Base-by-base conservation (phyloP, 805 yeast species). In the Torulaspora maleeae region DNA sequence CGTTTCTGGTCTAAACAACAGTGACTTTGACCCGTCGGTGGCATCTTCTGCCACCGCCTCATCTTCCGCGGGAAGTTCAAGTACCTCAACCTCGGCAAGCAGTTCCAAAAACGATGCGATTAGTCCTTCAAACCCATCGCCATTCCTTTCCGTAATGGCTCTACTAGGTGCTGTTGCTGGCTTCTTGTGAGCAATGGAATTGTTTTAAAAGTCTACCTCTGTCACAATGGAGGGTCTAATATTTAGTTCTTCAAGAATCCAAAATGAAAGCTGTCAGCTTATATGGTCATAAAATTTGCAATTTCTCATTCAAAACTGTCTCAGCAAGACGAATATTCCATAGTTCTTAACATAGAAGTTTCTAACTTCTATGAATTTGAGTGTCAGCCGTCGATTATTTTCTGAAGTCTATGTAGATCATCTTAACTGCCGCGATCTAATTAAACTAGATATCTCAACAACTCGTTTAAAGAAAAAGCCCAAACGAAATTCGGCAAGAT, bases 1-100 rank as follows among this genome's bases (percentile, higher is more conserved):
- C 48, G 54, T 73, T 61, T 13, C 45, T 20, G 56, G 52, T 36
- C 28, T 47, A 19, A 40, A 49, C 25, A 43, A 52, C 37, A 43
- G 47, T 33, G 53, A 52, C 44, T 47, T 35, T 52, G 41, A 44
- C 22, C 45, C 41, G 5, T 25, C 46, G 9, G 43, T 36, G 8
- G 38, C 24, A 12, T 35, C 42, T 9, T 37, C 47, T 13, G 36
- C 37, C n/a, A 16, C 20, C 38, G 24, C 36, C 17, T 19, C 38
- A 12, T 27, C 20, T 27, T 32, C 35, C 19, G 25, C 43, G 15
- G 43, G 19, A 3, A 32, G 37, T 27, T 37, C 32, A 11, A 27
- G 33, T 16, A 25, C 40, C 16, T 10, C 32, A n/a, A 7, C 12
- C 36, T 17, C 34, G 16, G 34, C 35, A 1, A 20, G 17, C 20